Evolutionary conservation across 2,329 filamentous ascomycete genomes (phyloP).

Genomic region (Fusarium tricinctum): DNA sequence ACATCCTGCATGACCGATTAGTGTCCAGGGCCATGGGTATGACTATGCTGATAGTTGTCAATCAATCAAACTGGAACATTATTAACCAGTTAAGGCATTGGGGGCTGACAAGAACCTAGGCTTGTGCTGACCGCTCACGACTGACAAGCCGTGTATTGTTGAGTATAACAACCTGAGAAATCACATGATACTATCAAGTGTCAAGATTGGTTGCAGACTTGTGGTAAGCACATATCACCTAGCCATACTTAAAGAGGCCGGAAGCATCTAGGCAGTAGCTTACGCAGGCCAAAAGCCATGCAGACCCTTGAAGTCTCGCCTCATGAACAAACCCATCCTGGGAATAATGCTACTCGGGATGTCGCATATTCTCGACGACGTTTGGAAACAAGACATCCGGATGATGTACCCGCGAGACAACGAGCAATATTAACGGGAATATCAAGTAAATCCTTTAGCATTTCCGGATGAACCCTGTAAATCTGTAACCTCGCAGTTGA

Average conservation of each 20-base stretch:
- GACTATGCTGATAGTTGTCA: neutral
- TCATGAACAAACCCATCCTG: slow-evolving; percentile 10
- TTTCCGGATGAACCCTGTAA: slow-evolving; percentile 28
- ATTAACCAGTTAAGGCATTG: neutral
- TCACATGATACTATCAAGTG: slow-evolving; percentile 8
- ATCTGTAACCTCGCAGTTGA: slow-evolving; percentile 17
- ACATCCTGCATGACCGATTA: slow-evolving; percentile 15
- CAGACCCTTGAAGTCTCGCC: slow-evolving; percentile 15
- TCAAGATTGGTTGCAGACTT: slow-evolving; percentile 6
- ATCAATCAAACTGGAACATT: neutral
- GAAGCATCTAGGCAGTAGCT: slow-evolving; percentile 24
- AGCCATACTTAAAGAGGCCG: slow-evolving; percentile 7
- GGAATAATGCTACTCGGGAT: slow-evolving; percentile 25
- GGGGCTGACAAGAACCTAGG: slow-evolving; percentile 21
- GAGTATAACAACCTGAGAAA: slow-evolving; percentile 8
- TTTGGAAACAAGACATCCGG: slow-evolving; percentile 27
- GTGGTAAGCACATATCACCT: slow-evolving; percentile 19
- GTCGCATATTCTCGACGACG: slow-evolving; percentile 7
- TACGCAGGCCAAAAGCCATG: slow-evolving; percentile 14
- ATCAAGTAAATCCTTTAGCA: slow-evolving; percentile 7
- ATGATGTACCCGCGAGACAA: slow-evolving; percentile 27
- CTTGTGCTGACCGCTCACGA: slow-evolving; percentile 15
- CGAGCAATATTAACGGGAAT: slow-evolving; percentile 3
- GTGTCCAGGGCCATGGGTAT: too few species aligned
- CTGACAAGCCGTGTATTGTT: slow-evolving; percentile 3